Evolutionary conservation across 345 rosid species (phyloP), one percentile per base, ranked within the genome.

Genomic region (Mercurialis annua): DNA sequence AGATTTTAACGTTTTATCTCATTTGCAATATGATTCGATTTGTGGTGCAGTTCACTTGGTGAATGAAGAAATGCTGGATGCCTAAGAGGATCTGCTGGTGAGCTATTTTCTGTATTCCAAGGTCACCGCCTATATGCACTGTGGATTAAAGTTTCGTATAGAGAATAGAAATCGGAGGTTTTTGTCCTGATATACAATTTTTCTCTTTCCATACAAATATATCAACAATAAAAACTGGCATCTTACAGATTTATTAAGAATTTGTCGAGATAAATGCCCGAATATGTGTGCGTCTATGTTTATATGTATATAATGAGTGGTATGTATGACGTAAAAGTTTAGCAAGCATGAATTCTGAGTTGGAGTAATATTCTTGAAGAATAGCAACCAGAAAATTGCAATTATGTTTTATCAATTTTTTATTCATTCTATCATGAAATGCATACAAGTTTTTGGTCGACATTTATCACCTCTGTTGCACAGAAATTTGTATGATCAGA

Each of bases 21-120:
- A 64, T 70, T 50, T 51, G 58, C 26, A 64, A 62, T 48, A 57
- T 49, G 67, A 14, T 60, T 57, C 63, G 44, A 46, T 62, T 55
- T 75, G 57, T 34, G 50, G 54, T 66, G 82, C 85, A 83, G 87
- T 70, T 83, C 52, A 57, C 23, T 73, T 83, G 87, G 87, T 78
- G 57, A 80, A 62, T 38, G 47, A 65, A 43, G 59, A 76, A 42
- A 62, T 29, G 60, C 56, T 16, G 73, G 71, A 70, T 42, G 27
- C 59, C 71, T 43, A 21, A 55, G 66, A 64, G 62, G 59, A 57
- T n/a, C 27, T 42, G 70, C 40, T n/a, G 57, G 46, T 52, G 74
- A 23, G 64, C 60, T 69, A 74, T 51, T 54, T 66, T 61, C 10
- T 53, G n/a, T 40, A 31, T 30, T 27, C 58, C 23, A 30, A 34